Percentiles rank a stretch among this genome's conserved stretches.
phyloP scores from a whole-genome alignment of 2,329 filamentous ascomycete species.

The Pestalotiopsis sp. region DNA sequence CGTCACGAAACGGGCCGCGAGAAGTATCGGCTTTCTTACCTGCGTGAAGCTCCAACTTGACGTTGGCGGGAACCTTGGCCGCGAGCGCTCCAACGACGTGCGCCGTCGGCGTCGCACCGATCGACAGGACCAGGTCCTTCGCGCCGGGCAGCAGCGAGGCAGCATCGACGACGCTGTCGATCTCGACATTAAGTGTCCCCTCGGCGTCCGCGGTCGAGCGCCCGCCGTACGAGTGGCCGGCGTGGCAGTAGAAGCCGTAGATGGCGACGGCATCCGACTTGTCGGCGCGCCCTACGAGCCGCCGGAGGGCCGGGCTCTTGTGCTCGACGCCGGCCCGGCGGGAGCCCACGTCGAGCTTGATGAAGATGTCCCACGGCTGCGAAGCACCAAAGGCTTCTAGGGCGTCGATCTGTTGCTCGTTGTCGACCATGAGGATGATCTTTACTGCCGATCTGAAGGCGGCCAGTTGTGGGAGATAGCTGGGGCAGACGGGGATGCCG shows the following conservation, averaged over 20 bases:
- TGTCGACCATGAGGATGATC: conserved; percentile 10
- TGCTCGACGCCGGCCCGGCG: conserved; percentile 2
- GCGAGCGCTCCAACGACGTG: conserved; percentile 2
- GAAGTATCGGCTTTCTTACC: too few species aligned
- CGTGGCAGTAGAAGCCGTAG: conserved; percentile 11
- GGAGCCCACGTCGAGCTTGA: conserved; percentile 11
- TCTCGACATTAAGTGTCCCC: not conserved
- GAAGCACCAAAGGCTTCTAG: not conserved
- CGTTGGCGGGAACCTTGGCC: not conserved
- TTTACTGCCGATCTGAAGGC: not conserved
- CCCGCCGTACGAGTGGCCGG: conserved; percentile 7
- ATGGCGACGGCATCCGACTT: not conserved
- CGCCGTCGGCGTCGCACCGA: conserved; percentile 8
- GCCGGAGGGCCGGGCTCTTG: not conserved
- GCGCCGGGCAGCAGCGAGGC: not conserved
- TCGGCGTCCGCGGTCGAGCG: not conserved
- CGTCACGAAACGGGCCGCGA: too few species aligned
- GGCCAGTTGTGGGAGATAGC: not conserved
- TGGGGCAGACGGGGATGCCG: not conserved
- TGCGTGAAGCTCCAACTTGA: conserved; percentile 11
- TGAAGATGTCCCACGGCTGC: conserved; percentile 3
- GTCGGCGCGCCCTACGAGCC: not conserved
- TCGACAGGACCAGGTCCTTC: not conserved
- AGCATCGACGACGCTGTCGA: conserved; percentile 1
- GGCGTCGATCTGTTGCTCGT: conserved; percentile 4